Percentiles rank a stretch among this genome's conserved stretches.
Conservation (phyloP, 352 stramenopile species). For the Phytophthora pistaciae region DNA sequence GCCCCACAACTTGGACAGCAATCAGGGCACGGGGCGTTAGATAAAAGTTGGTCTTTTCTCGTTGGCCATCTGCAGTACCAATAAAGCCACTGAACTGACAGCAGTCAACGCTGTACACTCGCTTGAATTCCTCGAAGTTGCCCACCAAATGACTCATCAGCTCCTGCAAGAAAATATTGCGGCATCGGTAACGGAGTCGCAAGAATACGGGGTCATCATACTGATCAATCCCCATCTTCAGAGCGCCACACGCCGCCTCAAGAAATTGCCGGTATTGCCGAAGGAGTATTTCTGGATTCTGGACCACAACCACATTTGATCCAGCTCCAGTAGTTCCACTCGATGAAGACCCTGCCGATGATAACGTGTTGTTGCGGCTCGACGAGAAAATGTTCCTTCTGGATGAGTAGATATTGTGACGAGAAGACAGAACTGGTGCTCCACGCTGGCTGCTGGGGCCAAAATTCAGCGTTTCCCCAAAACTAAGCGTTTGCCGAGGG, state of each 20-base stretch:
- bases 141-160: constrained; percentile 83
- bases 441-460: constrained; percentile 39
- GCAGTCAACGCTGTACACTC: constrained; percentile 73
- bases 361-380: constrained; percentile 43
- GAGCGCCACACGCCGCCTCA: constrained; percentile 59
- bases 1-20: constrained; percentile 68
- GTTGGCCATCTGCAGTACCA: constrained; percentile 69
- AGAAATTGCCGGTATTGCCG: constrained; percentile 82
- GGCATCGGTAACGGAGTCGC: constrained; percentile 77
- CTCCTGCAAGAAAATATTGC: constrained; percentile 84
- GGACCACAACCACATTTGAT: constrained; percentile 48
- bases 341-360: constrained; percentile 56
- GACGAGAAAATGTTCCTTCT: constrained; percentile 39
- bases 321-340: constrained; percentile 34
- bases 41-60: constrained; percentile 80
- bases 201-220: constrained; percentile 76
- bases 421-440: constrained; percentile 20
- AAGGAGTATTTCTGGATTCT: constrained; percentile 80
- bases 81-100: constrained; percentile 82
- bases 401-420: constrained; percentile 36
- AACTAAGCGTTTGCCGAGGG: constrained; percentile 61
- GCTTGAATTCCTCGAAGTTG: constrained; percentile 84
- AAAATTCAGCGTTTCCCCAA: constrained; percentile 69
- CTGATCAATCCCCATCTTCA: constrained; percentile 67
- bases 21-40: constrained; percentile 76